Evolutionary conservation across 805 yeast genomes (phyloP), one percentile per base, ranked within the genome.

Genomic region (Candida silvicultrix): DNA sequence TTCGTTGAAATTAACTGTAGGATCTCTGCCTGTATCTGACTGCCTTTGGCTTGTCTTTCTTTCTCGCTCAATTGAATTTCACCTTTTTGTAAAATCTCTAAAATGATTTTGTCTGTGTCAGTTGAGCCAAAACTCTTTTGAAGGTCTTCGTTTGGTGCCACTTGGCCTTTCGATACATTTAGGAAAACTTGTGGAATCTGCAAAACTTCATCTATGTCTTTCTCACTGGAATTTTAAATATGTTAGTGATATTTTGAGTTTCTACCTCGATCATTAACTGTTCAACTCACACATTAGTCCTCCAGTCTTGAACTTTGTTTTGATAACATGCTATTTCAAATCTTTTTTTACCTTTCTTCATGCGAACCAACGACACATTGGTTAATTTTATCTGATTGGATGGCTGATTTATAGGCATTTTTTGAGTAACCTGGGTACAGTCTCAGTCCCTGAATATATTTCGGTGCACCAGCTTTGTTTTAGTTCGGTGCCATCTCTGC

Each of bases 281-380:
- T 32, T 9, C 18, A n/a, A 57, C 70, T 46, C 55, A 68, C 62
- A 87, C 81, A 48, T 85, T 86, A 50, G 78, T 76, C 55, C 97
- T 74, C 80, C 89, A 94, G 64, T 94, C 99, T 63, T 92, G 98
- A 5, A 94, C 97, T 61, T 94, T 94, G 59, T 94, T 94, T 60
- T 88, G 96, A 64, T 94, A 94, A 60, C 99, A 94, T 0, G 98
- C 98, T 40, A 94, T 77, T 65, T 94, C 99, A 57, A 89, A 94
- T 53, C 97, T 72, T 65, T 88, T 87, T 62, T 88, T 89, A 38
- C 90, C 97, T 63, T 88, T 89, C 57, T 85, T 86, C 80, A 94
- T 81, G 41, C 94, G 76, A 40, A 94, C 97, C 47, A 92, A 71
- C 25, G 98, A 89, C 29, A 94, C 98, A 64, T 94, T 94, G 43